These are phyloP conservation scores for Penicillium expansum DNA, from an alignment of 2,329 filamentous ascomycete species.

Conservation along the genomic window DNA sequence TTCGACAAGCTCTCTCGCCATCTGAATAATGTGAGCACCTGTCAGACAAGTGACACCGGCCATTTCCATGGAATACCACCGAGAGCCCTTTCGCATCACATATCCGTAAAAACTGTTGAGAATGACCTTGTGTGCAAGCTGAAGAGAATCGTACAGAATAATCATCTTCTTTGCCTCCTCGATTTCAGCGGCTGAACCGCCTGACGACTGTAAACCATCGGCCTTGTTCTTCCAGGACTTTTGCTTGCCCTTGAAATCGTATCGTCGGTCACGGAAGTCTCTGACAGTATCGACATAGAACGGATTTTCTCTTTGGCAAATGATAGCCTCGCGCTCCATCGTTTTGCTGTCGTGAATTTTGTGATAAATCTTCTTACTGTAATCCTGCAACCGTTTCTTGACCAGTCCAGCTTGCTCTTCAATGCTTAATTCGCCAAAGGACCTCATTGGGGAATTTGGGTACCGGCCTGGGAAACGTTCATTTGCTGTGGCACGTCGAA, in stretches of 20 bases:
- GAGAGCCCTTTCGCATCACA: constrained; percentile 97
- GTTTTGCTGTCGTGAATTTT: constrained; percentile 96
- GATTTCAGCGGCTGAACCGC: constrained; percentile 71
- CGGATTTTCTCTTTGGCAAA: constrained; percentile 95
- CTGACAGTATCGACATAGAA: constrained; percentile 97
- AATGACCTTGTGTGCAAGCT: constrained; percentile 98
- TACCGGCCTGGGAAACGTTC: constrained; percentile 83
- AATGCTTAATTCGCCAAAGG: constrained; percentile 74
- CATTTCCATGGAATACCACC: constrained; percentile 99
- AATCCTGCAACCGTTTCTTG: constrained; percentile 84
- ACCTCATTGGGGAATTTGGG: constrained; percentile 66
- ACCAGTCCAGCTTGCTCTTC: constrained; percentile 81
- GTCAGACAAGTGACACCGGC: constrained; percentile 97
- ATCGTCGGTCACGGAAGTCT: constrained; percentile 92
- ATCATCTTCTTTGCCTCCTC: constrained; percentile 99
- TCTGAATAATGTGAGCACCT: constrained; percentile 92
- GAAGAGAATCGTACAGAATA: constrained; percentile 88
- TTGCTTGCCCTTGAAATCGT: constrained; percentile 97
- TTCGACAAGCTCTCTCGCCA: constrained; percentile 90
- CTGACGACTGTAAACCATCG: constrained; percentile 76
- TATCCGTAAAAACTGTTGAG: constrained; percentile 99
- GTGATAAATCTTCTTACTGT: constrained; percentile 98
- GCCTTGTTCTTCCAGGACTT: constrained; percentile 99
- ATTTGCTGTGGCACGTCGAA: constrained; percentile 83
- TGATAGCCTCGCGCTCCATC: constrained; percentile 91